Percentiles rank a stretch among this genome's conserved stretches.
Conservation (phyloP, 192 early-diverging fungal genomes). For the Diversispora eburnea region DNA sequence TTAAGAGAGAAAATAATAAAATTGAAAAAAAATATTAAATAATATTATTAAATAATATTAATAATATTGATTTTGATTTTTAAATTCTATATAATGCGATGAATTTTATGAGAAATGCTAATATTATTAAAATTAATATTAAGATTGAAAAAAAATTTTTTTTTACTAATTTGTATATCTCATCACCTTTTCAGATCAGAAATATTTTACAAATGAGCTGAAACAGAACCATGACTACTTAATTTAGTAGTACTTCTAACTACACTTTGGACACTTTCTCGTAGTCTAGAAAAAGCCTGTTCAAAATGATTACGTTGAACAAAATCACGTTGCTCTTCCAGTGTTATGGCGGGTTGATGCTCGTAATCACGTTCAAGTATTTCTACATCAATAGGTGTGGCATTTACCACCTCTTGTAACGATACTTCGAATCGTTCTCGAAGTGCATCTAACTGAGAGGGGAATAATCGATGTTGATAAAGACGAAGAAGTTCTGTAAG, state of each 20-base stretch:
- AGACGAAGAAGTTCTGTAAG: constrained; percentile 3
- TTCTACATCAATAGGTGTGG: not conserved
- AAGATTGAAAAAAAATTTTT: too few species aligned
- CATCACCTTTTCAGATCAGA: too few species aligned
- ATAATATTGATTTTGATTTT: too few species aligned
- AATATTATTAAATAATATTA: too few species aligned
- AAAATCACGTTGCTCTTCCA: constrained; percentile 18
- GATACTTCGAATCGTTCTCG: constrained; percentile 23
- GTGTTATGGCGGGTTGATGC: not conserved
- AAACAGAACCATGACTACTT: too few species aligned
- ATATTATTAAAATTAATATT: too few species aligned
- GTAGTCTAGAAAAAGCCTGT: not conserved
- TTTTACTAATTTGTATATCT: too few species aligned
- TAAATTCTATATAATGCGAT: too few species aligned
- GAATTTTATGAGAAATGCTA: too few species aligned
- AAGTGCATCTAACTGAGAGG: constrained; percentile 9
- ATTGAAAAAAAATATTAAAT: too few species aligned
- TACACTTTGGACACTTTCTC: constrained; percentile 5
- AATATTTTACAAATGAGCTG: too few species aligned
- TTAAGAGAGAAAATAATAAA: too few species aligned
- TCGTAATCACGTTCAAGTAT: not conserved
- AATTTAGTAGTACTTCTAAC: not conserved
- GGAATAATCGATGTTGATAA: constrained; percentile 13
- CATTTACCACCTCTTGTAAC: constrained; percentile 16
- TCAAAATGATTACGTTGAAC: constrained; percentile 20